Conservation (phyloP, 139 green algal genomes). For the Haematococcus lacustris region DNA sequence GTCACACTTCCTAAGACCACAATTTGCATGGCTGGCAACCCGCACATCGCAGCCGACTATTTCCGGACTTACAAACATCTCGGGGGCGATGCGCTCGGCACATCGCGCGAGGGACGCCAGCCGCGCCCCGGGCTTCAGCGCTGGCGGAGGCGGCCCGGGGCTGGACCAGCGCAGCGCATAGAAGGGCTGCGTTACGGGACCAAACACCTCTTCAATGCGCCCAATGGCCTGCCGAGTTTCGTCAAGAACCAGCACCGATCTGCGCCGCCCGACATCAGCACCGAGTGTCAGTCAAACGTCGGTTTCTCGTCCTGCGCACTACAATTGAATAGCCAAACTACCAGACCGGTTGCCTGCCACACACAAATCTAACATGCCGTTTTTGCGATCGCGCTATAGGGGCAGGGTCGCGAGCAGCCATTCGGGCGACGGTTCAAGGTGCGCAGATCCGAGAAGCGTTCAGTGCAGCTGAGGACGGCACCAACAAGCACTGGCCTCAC, state of each 20-base stretch:
- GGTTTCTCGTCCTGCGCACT: too few relatives aligned
- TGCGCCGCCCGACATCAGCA: conserved; percentile 16
- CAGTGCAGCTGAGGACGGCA: too few relatives aligned
- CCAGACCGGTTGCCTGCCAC: too few relatives aligned
- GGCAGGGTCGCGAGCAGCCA: too few relatives aligned
- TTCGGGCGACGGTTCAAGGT: too few relatives aligned
- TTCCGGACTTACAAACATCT: conserved; percentile 12
- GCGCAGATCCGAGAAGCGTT: too few relatives aligned
- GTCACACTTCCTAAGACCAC: neutral
- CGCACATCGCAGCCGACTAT: neutral
- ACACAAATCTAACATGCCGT: too few relatives aligned
- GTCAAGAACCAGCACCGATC: conserved; percentile 35
- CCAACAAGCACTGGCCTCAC: too few relatives aligned
- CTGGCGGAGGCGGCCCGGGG: neutral
- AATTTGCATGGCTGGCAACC: neutral
- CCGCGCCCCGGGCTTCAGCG: conserved; percentile 14
- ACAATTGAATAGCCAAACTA: too few relatives aligned
- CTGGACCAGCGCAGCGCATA: conserved; percentile 36
- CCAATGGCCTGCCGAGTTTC: conserved; percentile 32
- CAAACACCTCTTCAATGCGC: conserved; percentile 54
- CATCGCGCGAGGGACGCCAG: conserved; percentile 4
- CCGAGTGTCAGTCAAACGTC: too few relatives aligned
- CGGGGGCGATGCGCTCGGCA: conserved; percentile 4
- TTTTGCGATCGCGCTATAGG: too few relatives aligned
- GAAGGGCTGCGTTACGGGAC: conserved; percentile 30